Percentiles rank a stretch among this genome's conserved stretches.
These are phyloP conservation scores for Cicer chorassanicum DNA, from an alignment of 306 rosid species.

Conservation along the genomic window DNA sequence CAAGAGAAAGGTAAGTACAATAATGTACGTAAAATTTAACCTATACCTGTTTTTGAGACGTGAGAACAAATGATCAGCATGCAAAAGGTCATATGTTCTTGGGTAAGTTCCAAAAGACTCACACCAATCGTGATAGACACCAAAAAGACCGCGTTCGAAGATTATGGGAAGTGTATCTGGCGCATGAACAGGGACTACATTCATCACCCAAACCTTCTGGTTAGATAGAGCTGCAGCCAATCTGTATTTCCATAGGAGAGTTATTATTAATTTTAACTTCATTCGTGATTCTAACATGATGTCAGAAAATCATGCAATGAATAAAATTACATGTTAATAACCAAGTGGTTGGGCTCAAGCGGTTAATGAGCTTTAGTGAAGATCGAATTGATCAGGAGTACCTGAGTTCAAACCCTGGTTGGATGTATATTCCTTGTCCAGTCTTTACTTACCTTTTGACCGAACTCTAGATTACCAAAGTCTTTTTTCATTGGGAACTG, in stretches of 20 bases:
- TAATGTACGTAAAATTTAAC: background rate
- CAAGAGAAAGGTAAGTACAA: background rate
- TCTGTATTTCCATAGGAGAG: constrained; percentile 52
- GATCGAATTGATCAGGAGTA: too few species aligned
- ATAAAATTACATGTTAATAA: background rate
- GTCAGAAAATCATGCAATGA: constrained; percentile 14
- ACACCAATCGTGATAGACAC: constrained; percentile 95
- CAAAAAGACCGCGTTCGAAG: constrained; percentile 86
- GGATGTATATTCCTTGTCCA: too few species aligned
- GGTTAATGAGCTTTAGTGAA: too few species aligned
- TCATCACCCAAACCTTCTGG: constrained; percentile 95
- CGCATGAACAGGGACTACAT: constrained; percentile 83
- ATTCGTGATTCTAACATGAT: constrained; percentile 8
- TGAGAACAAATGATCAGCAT: constrained; percentile 94
- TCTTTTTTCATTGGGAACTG: too few species aligned
- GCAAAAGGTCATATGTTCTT: constrained; percentile 91
- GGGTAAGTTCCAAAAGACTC: constrained; percentile 92
- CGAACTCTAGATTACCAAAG: too few species aligned
- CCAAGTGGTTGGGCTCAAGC: too few species aligned
- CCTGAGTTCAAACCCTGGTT: too few species aligned
- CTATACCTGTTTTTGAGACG: constrained; percentile 86
- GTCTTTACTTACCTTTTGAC: too few species aligned
- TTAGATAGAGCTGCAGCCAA: constrained; percentile 83
- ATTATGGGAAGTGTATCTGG: constrained; percentile 90
- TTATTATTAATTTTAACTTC: constrained; percentile 10